Evolutionary conservation across 192 early-diverging fungal genomes (phyloP), one percentile per base, ranked within the genome.

Genomic region (Backusella australiensis): DNA sequence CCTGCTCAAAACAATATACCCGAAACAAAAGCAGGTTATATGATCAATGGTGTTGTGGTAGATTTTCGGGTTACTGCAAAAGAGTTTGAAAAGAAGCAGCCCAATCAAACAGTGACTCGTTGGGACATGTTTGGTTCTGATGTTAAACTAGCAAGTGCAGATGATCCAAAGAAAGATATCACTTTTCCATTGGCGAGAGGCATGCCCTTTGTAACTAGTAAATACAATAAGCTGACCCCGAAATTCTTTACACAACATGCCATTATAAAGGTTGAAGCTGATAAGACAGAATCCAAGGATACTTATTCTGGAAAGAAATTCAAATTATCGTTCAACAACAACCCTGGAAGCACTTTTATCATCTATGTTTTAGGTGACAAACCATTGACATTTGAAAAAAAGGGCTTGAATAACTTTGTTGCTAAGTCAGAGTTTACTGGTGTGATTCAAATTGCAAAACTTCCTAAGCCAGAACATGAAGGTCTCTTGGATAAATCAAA

Each of bases 141-240:
- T 17, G 4, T 83, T 6, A 42, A 67, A 39, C 34, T 83, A 23
- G 69, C 67, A 2, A 71, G 21, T 32, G 8, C 49, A 35, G 39
- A 67, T 12, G 72, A 73, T 46, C 11, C 66, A 17, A 41, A 52
- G 12, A 34, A 56, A 26, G 15, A 29, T 21, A 72, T 83, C 36
- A 65, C 67, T 6, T 83, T 83, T 42, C 82, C 82, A 15, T 38
- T 83, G 21, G 23, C 68, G 0, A 67, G 78, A 34, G 82, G 82
- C 34, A 83, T 79, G 78, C 52, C 77, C 4, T 83, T 75, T 63
- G 74, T 83, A 49, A 83, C 82, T 26, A 70, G 66, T 34, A 44
- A 72, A 36, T 83, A 80, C 38, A 19, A 39, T 9, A 34, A n/a
- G n/a, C 72, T 83, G 67, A 83, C 82, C 19, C 82, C 82, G 36